Percentiles rank a stretch among this genome's conserved stretches.
phyloP scores from a whole-genome alignment of 495 filamentous ascomycete genomes.

The Gamarada debralockiae region DNA sequence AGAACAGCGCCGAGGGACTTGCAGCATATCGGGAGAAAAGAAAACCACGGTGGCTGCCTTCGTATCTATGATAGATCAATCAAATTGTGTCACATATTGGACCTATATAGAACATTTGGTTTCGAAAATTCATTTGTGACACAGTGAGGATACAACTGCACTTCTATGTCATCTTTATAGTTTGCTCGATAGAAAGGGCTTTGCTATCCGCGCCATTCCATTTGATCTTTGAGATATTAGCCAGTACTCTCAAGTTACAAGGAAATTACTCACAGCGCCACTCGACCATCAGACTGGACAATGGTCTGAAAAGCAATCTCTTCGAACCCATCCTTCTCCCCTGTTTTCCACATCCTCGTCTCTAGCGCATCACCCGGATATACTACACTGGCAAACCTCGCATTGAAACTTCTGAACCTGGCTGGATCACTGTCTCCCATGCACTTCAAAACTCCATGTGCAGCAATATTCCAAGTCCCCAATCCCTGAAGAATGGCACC shows the following conservation, averaged over 20 bases:
- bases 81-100: too few relatives aligned
- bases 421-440: slow-evolving; percentile 23
- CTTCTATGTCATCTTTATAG: too few relatives aligned
- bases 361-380: slow-evolving; percentile 31
- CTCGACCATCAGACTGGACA: slow-evolving; percentile 25
- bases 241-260: neutral
- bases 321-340: slow-evolving; percentile 18
- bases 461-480: slow-evolving; percentile 32
- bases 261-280: slow-evolving; percentile 19
- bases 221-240: slow-evolving; percentile 4
- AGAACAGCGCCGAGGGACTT: too few relatives aligned
- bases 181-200: too few relatives aligned
- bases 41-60: too few relatives aligned
- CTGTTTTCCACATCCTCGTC: slow-evolving; percentile 28
- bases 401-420: slow-evolving; percentile 25
- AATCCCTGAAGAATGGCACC: slow-evolving; percentile 27
- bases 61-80: too few relatives aligned
- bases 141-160: too few relatives aligned
- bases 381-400: slow-evolving; percentile 29
- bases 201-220: slow-evolving; percentile 4
- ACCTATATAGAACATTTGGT: too few relatives aligned
- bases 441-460: slow-evolving; percentile 26
- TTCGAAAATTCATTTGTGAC: too few relatives aligned
- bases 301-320: slow-evolving; percentile 28
- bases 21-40: too few relatives aligned